phyloP scores from a whole-genome alignment of 2,329 filamentous ascomycete genomes.

The Calonectria crousiana region DNA sequence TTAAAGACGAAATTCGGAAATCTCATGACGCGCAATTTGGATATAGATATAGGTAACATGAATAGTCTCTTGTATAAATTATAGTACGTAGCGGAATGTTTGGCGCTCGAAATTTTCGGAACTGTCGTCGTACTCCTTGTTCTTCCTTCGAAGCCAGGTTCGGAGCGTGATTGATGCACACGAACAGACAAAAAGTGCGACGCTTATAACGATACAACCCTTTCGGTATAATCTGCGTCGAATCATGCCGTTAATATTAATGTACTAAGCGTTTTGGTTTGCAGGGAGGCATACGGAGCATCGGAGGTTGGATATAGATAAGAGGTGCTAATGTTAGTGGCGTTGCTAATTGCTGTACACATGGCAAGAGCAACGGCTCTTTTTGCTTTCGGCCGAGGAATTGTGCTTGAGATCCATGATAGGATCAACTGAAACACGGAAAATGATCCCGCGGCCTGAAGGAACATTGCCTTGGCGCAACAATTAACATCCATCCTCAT shows the following conservation, averaged over 20 bases:
- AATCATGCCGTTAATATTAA: neutral
- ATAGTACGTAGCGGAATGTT: neutral
- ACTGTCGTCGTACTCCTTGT: neutral
- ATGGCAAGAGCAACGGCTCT: neutral
- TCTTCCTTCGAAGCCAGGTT: neutral
- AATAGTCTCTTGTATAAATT: neutral
- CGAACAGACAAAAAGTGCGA: neutral
- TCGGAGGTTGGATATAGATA: neutral
- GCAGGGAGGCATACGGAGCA: neutral
- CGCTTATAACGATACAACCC: neutral
- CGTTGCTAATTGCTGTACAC: neutral
- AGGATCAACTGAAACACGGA: neutral
- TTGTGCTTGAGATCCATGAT: neutral
- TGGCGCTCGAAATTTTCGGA: too few relatives aligned
- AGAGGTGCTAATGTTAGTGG: neutral
- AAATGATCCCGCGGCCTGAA: neutral
- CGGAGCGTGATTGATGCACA: neutral
- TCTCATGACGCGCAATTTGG: too few relatives aligned
- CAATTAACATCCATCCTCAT: neutral
- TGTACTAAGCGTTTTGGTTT: too few relatives aligned
- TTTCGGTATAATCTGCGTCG: neutral
- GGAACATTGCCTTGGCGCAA: neutral
- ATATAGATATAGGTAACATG: neutral
- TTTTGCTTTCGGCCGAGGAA: neutral
- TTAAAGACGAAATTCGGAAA: too few relatives aligned